Base-by-base conservation (phyloP, 768 basidiomycete genomes). In the Amylocystis lapponica region DNA sequence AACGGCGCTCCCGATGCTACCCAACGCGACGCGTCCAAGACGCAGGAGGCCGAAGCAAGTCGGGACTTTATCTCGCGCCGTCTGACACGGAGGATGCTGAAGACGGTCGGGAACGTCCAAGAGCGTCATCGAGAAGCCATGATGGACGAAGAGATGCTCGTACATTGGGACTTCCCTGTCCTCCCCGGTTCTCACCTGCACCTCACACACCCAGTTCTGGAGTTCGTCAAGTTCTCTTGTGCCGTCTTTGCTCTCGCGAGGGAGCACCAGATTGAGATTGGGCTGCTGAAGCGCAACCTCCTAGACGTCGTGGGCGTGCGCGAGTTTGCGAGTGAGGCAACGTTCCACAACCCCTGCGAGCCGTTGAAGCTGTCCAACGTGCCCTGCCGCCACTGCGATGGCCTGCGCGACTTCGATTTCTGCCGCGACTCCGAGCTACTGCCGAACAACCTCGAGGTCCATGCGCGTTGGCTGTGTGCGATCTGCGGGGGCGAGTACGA, bases 291-390 rank as follows among this genome's bases (percentile, higher is more conserved):
- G 63, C 81, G 91, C 27, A 98, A 84, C 59, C 66, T 95, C 12
- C 76, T 99, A 42, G 94, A 98, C 48, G 68, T 97, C 36, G 76
- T 94, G 29, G 81, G 84, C 10, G 73, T 95, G 27, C 79, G 83
- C 37, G 92, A 96, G 61, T 98, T 95, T 55, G 81, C 91, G 6
- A 67, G 68, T 40, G 87, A 93, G 38, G 93, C 93, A 3, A 62
- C 73, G 1, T 99, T 94, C 72, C 79, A 79, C 41, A 96, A 96
- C 59, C 94, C 94, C 0, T 97, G 93, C 66, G 84, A 91, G 58
- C 79, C 88, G 8, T 73, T 95, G 43, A 85, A 86, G 53, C 63
- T 98, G 21, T 70, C 81, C 33, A 88, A 88, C 59, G 85, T 97
- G 27, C 87, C 94, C 23, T 97, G 95, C 60, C 79, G 77, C 31